These are phyloP conservation scores for Pseudocercospora eumusae DNA, from an alignment of 2,329 filamentous ascomycete genomes.

Conservation along the genomic window DNA sequence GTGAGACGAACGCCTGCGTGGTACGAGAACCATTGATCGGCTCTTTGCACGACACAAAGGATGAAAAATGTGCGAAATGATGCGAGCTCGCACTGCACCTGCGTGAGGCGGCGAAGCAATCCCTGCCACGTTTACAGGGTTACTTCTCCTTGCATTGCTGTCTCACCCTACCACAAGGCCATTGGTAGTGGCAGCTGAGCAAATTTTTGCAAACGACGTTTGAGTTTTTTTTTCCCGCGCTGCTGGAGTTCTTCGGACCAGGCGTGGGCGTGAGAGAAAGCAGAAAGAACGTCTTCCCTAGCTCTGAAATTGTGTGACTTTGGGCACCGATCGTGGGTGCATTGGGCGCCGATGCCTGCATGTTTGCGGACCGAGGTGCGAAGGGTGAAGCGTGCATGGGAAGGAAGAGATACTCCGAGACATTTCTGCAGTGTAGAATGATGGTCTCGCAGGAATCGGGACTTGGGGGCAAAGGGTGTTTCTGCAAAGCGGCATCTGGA, in stretches of 20 bases:
- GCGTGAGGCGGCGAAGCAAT: constrained; percentile 12
- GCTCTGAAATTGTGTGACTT: constrained; percentile 7
- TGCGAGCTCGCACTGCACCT: constrained; percentile 10
- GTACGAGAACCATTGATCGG: neutral
- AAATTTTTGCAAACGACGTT: neutral
- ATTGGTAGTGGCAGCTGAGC: neutral
- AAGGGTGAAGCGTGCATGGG: neutral
- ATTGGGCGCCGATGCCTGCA: constrained; percentile 6
- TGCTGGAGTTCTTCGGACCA: constrained; percentile 2
- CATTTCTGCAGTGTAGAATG: neutral
- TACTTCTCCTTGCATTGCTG: neutral
- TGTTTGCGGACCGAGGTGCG: constrained; percentile 4
- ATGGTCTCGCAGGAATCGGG: neutral
- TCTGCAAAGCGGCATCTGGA: constrained; percentile 19
- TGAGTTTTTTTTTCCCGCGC: too few relatives aligned
- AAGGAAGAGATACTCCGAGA: constrained; percentile 10
- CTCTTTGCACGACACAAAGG: neutral
- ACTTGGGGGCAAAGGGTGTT: constrained; percentile 3
- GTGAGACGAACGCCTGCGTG: constrained; percentile 14
- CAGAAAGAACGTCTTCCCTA: neutral
- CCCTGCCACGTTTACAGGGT: constrained; percentile 8
- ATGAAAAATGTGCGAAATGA: constrained; percentile 9
- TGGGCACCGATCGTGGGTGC: constrained; percentile 3
- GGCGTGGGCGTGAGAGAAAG: neutral
- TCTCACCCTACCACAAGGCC: constrained; percentile 4